Conservation (phyloP, 495 filamentous ascomycete species). For the Aspergillus cavernicola region DNA sequence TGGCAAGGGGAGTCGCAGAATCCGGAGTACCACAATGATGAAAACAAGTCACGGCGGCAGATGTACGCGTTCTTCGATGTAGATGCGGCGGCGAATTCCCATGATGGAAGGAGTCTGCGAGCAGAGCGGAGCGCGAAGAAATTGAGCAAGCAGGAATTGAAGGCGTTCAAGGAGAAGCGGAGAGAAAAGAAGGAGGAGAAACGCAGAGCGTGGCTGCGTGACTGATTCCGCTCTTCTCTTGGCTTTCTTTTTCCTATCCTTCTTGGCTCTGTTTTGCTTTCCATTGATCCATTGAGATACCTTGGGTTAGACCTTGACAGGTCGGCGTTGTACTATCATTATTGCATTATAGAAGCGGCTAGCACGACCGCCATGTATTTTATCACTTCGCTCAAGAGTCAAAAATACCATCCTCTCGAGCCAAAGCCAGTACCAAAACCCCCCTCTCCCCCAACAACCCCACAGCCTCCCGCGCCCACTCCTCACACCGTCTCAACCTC, state of each 20-base stretch:
- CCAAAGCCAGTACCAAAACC: too few relatives aligned
- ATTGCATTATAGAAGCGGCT: conserved; percentile 4
- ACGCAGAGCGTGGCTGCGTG: conserved; percentile 81
- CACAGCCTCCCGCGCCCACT: conserved; percentile 17
- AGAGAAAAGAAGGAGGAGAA: conserved; percentile 92
- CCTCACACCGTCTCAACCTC: conserved; percentile 19
- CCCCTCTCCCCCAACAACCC: conserved; percentile 10
- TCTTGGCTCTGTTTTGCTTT: background rate
- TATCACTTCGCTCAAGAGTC: too few relatives aligned
- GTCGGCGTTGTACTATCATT: conserved; percentile 11
- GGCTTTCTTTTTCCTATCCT: background rate
- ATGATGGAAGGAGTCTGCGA: conserved; percentile 87
- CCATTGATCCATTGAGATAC: conserved; percentile 5
- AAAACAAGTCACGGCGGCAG: conserved; percentile 82
- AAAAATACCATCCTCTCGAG: background rate
- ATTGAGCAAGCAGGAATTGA: conserved; percentile 78
- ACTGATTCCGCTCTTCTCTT: conserved; percentile 45
- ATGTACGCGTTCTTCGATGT: conserved; percentile 97
- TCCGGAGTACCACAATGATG: conserved; percentile 79
- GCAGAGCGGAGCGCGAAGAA: conserved; percentile 89
- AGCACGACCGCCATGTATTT: background rate
- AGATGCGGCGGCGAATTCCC: conserved; percentile 91
- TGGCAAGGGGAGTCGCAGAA: conserved; percentile 64
- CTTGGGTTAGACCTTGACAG: conserved; percentile 9
- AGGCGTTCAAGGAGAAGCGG: conserved; percentile 69